These are phyloP conservation scores for Tausonia pullulans DNA, from an alignment of 1,284 basidiomycete genomes.

Conservation along the genomic window DNA sequence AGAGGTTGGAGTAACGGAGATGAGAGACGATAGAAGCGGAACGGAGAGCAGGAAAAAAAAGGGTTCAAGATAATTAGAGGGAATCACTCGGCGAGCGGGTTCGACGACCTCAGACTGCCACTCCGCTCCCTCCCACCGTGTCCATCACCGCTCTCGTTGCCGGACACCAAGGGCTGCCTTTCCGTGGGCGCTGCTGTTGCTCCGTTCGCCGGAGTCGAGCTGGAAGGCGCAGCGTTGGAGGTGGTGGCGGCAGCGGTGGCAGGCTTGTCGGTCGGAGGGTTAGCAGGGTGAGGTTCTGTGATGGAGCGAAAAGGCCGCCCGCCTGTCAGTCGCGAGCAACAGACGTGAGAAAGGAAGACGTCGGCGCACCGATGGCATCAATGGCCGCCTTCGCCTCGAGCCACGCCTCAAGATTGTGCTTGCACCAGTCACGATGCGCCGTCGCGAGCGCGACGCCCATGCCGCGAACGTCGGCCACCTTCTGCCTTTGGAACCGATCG, in stretches of 20 bases:
- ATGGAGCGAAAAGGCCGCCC: neutral
- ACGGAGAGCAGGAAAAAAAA: no score
- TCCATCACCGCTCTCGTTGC: neutral
- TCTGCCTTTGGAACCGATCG: constrained; percentile 96
- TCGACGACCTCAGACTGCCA: neutral
- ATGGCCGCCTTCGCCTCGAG: constrained; percentile 88
- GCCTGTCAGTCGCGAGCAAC: neutral
- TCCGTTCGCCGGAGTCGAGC: neutral
- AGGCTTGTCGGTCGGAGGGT: neutral
- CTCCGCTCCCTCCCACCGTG: neutral
- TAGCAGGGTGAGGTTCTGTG: constrained; percentile 10
- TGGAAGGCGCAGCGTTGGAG: neutral
- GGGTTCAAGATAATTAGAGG: no score
- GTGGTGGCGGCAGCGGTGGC: neutral
- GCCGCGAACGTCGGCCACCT: constrained; percentile 86
- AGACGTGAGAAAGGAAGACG: neutral
- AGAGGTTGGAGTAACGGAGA: no score
- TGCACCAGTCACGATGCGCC: constrained; percentile 89
- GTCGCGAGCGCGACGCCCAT: constrained; percentile 83
- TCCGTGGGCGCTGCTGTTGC: neutral
- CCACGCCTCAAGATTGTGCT: constrained; percentile 93
- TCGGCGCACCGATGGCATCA: constrained; percentile 50
- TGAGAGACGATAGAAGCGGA: no score
- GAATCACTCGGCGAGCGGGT: neutral
- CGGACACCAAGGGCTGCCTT: neutral